Evolutionary conservation across 805 yeast species (phyloP), one percentile per base, ranked within the genome.

Genomic region (Wickerhamomyces canadensis): DNA sequence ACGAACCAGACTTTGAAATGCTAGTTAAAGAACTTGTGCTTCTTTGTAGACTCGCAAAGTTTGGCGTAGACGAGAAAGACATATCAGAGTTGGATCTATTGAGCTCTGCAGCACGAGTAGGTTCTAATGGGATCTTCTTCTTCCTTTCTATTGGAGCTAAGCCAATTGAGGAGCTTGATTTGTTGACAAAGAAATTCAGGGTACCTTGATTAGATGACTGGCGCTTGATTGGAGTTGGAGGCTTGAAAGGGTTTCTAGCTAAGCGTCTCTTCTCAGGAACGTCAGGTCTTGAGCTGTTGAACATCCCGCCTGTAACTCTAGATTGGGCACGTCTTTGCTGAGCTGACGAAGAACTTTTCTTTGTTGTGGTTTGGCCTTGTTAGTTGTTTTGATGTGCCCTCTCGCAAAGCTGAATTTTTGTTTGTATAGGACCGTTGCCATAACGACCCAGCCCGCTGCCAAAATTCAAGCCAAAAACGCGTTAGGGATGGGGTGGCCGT

Each of bases 161-260:
- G 1, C 26, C 37, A 7, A 32, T 10, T 9, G 42, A 26, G 9
- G 5, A 29, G 24, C 37, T 22, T 16, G 35, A 28, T 13, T 24
- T 27, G 19, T 18, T 17, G 24, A 34, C 15, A 19, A 40, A 37
- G 19, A 40, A 34, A 19, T 36, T 33, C 12, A 43, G 22, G 4
- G 44, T 40, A 16, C 32, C n/a, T 21, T 43, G 47, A 15, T 27
- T 32, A 9, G 35, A 25, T 6, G 19, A 4, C 27, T 36, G 31
- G 14, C 48, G 35, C 28, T 44, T 44, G 24, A 47, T 18, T 9
- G 51, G 51, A 4, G 51, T 43, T 4, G 48, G 48, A 4, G 51
- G 47, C 34, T 47, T 47, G 42, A 47, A 47, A 3, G 47, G 51
- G 27, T 35, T 35, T 28, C 32, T 31, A 14, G 37, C 18, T 15